Conservation (phyloP, 108 stramenopile genomes). For the Cylindrotheca closterium region DNA sequence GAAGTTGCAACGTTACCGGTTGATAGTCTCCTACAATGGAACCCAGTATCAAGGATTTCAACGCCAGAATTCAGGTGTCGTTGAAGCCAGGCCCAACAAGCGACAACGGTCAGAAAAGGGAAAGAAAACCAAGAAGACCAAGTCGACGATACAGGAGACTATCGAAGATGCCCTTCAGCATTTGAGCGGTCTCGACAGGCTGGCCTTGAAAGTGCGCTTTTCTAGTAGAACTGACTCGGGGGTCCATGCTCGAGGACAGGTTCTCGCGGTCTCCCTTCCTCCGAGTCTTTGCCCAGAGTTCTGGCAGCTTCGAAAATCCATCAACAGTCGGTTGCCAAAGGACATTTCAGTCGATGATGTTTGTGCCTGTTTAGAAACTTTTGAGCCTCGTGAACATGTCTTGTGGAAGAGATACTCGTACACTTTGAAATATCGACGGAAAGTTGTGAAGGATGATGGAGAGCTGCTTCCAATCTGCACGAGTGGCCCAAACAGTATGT, state of each 20-base stretch:
- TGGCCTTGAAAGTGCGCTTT: slow-evolving; percentile 50
- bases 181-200: slow-evolving; percentile 14
- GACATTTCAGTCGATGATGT: slow-evolving; percentile 64
- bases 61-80: slow-evolving; percentile 44
- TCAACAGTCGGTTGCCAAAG: slow-evolving; percentile 70
- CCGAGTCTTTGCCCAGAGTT: slow-evolving; percentile 11
- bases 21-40: slow-evolving; percentile 78
- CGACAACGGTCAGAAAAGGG: not conserved
- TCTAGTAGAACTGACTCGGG: slow-evolving; percentile 82
- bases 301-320: slow-evolving; percentile 64
- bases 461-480: slow-evolving; percentile 21
- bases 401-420: slow-evolving; percentile 68
- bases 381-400: slow-evolving; percentile 68
- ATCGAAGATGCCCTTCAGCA: slow-evolving; percentile 61
- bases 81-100: not conserved
- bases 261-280: slow-evolving; percentile 69
- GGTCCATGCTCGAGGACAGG: slow-evolving; percentile 81
- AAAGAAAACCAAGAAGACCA: slow-evolving; percentile 32
- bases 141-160: slow-evolving; percentile 64
- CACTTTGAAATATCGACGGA: slow-evolving; percentile 59
- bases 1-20: slow-evolving; percentile 23
- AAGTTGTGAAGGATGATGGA: slow-evolving; percentile 16
- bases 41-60: slow-evolving; percentile 75
- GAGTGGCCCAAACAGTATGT: slow-evolving; percentile 14
- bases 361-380: slow-evolving; percentile 23